Evolutionary conservation across 1,139 yeast species (phyloP), one percentile per base, ranked within the genome.

Genomic region (Magnusiomyces paraingens): DNA sequence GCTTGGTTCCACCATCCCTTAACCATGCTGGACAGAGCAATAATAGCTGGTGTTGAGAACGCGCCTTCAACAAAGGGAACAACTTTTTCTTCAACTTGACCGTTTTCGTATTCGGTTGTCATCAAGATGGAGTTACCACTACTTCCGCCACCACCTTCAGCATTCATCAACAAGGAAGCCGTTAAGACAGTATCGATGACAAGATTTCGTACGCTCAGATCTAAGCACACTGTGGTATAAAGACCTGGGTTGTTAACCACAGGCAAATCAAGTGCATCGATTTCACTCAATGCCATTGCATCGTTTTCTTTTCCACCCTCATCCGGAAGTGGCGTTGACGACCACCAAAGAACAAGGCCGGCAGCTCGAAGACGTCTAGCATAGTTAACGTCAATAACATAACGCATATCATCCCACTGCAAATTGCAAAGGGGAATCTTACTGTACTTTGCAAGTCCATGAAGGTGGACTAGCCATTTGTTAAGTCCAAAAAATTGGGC

Each of bases 1-100:
- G 97, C 98, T 64, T 84, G 87, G 65, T 89, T 95, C 97, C 98
- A 93, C 96, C 97, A 89, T 45, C 78, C 83, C 62, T 85, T 88
- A 8, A 94, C 86, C 80, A 93, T 74, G 2, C 78, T 69, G 64
- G 95, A 80, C 57, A 94, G 75, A 0, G 86, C 84, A 15, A 76
- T 69, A 57, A 93, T 73, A 1, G 96, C 88, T 0, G 88, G 82
- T 0, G 83, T 76, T n/a, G 91, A 84, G 63, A 91, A 90, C 0
- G 95, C 80, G 81, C 81, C 47, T 78, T 80, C 20, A 80, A 66
- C 64, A 46, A 71, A 68, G 2, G 69, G 69, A 4, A 62, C 55
- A 14, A 65, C 57, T n/a, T 14, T 46, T 32, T 46, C 49, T 39
- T 47, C 50, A 36, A 47, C 50, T n/a, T 20, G 15, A 5, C 50